Evolutionary conservation across 2,329 filamentous ascomycete genomes (phyloP).

Genomic region (Cytospora paraplurivora): DNA sequence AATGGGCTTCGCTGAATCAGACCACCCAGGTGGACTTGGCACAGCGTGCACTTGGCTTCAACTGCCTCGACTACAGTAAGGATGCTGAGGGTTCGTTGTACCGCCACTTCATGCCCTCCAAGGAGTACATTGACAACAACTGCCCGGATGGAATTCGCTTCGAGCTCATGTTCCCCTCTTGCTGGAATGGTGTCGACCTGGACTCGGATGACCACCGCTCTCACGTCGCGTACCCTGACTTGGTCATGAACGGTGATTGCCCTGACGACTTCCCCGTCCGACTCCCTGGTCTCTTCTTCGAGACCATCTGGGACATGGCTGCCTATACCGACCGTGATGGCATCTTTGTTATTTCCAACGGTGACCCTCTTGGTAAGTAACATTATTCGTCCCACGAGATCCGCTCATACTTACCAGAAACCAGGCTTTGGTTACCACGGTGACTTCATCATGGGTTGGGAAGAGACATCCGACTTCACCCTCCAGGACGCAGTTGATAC

Average conservation of each 20-base stretch:
- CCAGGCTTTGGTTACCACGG: slow-evolving; percentile 74
- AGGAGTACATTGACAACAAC: slow-evolving; percentile 76
- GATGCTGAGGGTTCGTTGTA: slow-evolving; percentile 72
- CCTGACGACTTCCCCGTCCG: slow-evolving; percentile 68
- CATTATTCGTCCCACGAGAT: background rate
- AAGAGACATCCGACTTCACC: slow-evolving; percentile 51
- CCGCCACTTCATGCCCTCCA: slow-evolving; percentile 80
- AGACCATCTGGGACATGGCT: slow-evolving; percentile 80
- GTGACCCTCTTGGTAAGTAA: slow-evolving; percentile 69
- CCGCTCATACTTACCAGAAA: slow-evolving; percentile 26
- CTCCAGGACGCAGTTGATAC: slow-evolving; percentile 71
- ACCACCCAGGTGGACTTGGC: slow-evolving; percentile 68
- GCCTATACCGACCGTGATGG: slow-evolving; percentile 65
- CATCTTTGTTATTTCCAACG: slow-evolving; percentile 75
- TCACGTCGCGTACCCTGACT: slow-evolving; percentile 77
- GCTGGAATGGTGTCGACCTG: slow-evolving; percentile 75
- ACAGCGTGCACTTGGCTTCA: slow-evolving; percentile 89
- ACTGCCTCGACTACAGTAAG: slow-evolving; percentile 81
- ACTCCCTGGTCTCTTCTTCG: slow-evolving; percentile 76
- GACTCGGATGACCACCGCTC: slow-evolving; percentile 58
- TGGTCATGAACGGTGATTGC: slow-evolving; percentile 76
- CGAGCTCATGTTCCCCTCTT: slow-evolving; percentile 86
- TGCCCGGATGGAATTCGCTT: slow-evolving; percentile 81
- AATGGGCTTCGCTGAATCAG: slow-evolving; percentile 65
- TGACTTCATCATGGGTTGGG: slow-evolving; percentile 82